Evolutionary conservation across 1,284 basidiomycete genomes (phyloP).

Genomic region (Limonomyces culmigenus): DNA sequence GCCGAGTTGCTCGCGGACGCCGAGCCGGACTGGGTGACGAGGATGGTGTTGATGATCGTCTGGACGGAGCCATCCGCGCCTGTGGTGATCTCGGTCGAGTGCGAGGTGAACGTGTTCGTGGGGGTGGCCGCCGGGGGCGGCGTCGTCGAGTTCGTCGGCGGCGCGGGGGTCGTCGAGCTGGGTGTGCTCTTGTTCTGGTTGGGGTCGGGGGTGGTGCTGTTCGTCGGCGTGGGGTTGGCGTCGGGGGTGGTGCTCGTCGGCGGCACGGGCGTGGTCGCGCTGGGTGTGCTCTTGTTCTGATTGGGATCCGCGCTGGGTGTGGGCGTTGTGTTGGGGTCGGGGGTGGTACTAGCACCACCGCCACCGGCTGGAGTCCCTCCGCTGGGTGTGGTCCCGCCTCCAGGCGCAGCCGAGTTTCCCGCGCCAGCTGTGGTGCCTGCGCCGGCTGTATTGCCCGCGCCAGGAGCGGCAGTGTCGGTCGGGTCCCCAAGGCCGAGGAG

Average conservation of each 20-base stretch:
- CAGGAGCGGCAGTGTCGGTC: not conserved
- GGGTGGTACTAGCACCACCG: not conserved
- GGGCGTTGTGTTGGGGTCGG: not conserved
- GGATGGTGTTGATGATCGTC: conserved; percentile 8
- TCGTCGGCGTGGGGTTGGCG: conserved; percentile 1
- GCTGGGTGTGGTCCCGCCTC: not conserved
- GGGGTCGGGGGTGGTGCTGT: not conserved
- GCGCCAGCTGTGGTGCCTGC: not conserved
- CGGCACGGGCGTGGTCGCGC: not conserved
- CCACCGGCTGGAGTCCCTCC: not conserved
- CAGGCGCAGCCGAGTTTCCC: not conserved
- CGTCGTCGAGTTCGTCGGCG: conserved; percentile 9
- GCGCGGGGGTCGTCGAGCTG: conserved; percentile 5
- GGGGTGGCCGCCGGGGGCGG: conserved; percentile 5
- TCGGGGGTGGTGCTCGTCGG: not conserved
- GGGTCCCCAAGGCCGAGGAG: not conserved
- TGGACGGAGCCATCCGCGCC: conserved; percentile 9
- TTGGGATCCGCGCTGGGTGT: not conserved
- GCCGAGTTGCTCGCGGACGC: conserved; percentile 6
- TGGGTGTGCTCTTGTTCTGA: not conserved
- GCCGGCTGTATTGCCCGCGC: not conserved
- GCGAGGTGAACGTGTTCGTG: not conserved
- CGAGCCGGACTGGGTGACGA: conserved; percentile 6
- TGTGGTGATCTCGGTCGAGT: not conserved
- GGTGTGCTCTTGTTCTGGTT: not conserved